phyloP scores from a whole-genome alignment of 768 basidiomycete genomes.

The Amanita thiersii region DNA sequence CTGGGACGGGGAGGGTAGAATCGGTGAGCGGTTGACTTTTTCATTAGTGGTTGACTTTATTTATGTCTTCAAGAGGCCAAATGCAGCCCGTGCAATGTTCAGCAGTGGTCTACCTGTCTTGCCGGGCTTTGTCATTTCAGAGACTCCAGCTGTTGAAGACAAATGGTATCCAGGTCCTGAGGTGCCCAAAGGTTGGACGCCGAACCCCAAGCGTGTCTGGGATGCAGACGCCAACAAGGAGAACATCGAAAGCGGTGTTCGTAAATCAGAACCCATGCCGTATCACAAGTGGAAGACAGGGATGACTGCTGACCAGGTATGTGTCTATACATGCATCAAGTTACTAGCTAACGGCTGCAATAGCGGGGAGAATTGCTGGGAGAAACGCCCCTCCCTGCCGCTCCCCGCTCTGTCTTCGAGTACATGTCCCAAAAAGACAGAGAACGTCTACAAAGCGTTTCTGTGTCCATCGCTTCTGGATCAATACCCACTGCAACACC shows the following conservation, averaged over 20 bases:
- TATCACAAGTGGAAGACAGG: conserved; percentile 46
- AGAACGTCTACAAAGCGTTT: conserved; percentile 68
- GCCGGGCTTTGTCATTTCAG: conserved; percentile 66
- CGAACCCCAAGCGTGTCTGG: conserved; percentile 78
- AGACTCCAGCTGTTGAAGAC: conserved; percentile 62
- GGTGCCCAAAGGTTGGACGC: conserved; percentile 77
- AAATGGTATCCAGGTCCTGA: conserved; percentile 78
- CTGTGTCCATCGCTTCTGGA: conserved; percentile 21
- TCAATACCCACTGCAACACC: conserved; percentile 16
- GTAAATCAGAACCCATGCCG: conserved; percentile 17
- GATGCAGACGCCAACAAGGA: conserved; percentile 41
- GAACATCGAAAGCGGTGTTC: conserved; percentile 22
- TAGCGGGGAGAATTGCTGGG: conserved; percentile 82
- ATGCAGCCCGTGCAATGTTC: conserved; percentile 35
- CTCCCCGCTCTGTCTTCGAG: conserved; percentile 84
- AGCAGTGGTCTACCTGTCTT: conserved; percentile 70
- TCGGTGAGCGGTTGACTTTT: conserved; percentile 19
- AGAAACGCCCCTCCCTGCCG: conserved; percentile 63
- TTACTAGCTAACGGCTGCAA: conserved; percentile 1
- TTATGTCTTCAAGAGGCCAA: conserved; percentile 26
- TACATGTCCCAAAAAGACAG: conserved; percentile 89
- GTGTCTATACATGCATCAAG: conserved; percentile 15
- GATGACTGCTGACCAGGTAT: conserved; percentile 68
- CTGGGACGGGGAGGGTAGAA: conserved; percentile 15
- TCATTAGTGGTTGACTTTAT: conserved; percentile 8